These are phyloP conservation scores for Plasmodium coatneyi DNA, from an alignment of 169 alveolate species.

Conservation along the genomic window DNA sequence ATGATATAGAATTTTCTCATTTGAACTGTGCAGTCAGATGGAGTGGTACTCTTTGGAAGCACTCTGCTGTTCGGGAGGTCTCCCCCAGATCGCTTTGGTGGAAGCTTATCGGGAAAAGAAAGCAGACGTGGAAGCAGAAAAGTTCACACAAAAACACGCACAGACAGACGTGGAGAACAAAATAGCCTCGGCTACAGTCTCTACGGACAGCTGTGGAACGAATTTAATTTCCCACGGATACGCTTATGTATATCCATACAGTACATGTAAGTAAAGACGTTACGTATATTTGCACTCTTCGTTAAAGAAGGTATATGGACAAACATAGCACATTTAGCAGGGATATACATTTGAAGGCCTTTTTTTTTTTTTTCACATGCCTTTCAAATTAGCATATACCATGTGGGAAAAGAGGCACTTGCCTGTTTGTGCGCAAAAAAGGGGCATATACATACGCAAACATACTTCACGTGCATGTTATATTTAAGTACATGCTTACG, in stretches of 20 bases:
- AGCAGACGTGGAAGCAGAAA: neutral
- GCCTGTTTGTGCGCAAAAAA: neutral
- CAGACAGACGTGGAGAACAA: neutral
- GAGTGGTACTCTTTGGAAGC: neutral
- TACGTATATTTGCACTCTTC: neutral
- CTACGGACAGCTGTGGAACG: neutral
- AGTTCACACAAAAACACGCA: neutral
- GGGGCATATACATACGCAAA: neutral
- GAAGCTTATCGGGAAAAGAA: neutral
- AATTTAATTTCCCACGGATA: neutral
- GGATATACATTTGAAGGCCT: neutral
- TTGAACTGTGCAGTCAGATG: neutral
- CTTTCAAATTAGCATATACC: neutral
- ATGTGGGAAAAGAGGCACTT: neutral
- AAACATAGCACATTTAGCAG: neutral
- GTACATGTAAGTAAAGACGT: neutral
- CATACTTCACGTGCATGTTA: neutral
- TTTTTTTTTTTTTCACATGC: neutral
- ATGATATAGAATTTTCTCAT: conserved; percentile 18
- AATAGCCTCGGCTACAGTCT: neutral
- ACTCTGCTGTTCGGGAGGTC: neutral
- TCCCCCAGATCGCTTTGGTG: neutral
- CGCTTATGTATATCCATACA: neutral
- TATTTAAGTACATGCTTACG: neutral
- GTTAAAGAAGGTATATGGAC: neutral